Evolutionary conservation across 495 filamentous ascomycete species (phyloP), one percentile per base, ranked within the genome.

Genomic region (Aspergillus wentii): DNA sequence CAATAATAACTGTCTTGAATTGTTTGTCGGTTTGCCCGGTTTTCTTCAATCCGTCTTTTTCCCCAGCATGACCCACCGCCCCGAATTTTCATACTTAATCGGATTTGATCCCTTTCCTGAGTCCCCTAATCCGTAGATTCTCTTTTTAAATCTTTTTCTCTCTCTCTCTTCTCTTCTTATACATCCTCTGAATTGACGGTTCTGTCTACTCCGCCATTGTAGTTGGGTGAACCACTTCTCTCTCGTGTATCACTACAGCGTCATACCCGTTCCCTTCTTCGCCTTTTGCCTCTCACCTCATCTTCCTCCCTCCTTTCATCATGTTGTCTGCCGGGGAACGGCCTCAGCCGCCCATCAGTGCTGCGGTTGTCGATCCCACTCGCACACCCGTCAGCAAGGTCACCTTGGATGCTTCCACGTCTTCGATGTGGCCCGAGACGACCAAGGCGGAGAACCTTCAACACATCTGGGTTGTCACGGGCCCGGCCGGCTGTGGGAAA

Each of bases 391-490:
- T 45, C 29, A 48, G 34, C 48, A 50, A 46, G 41, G 31, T 31
- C 25, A 51, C 56, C 35, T 47, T 44, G 21, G 54, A 39, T 49
- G 48, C 33, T 36, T 44, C 49, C 13, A 33, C 47, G 22, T 11
- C 41, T 38, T 15, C 38, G 35, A 45, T 55, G 44, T 43, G 40
- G 15, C 19, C 46, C 10, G 47, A 49, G 3, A 43, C 48, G n/a
- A 19, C 39, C 17, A 38, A 52, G 13, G 40, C 53, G 0, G 28
- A 48, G 1, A 46, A 54, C 11, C 60, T 79, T 43, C 85, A 86
- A 45, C 89, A 96, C 58, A 95, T 99, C 60, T 95, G 86, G 83
- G 79, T 97, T 45, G 86, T 99, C n/a, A 95, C 92, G 0, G 94
- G 94, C 5, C 94, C 94, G 11, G 90, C 94, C 13, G 94, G 94